Percentiles rank a stretch among this genome's conserved stretches.
Conservation (phyloP, 345 rosid genomes). For the Kernera saxatilis region DNA sequence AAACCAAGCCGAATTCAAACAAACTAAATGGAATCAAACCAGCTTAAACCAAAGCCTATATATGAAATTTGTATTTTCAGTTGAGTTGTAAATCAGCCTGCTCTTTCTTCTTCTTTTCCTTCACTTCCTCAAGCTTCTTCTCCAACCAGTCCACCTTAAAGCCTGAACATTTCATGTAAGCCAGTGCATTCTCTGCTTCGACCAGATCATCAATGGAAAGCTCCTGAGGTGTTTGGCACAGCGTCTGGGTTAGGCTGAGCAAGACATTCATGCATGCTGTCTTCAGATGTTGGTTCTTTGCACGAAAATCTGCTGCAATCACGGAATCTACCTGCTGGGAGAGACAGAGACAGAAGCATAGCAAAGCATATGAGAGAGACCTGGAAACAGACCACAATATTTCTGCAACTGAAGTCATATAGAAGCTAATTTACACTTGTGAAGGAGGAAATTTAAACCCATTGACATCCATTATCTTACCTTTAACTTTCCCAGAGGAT, state of each 20-base stretch:
- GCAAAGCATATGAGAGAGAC: neutral
- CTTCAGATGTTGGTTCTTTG: constrained; percentile 7
- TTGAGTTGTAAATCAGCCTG: too few relatives aligned
- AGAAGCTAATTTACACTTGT: neutral
- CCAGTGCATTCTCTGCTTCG: neutral
- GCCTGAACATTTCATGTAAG: neutral
- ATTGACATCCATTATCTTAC: neutral
- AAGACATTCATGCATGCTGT: constrained; percentile 1
- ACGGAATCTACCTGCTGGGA: neutral
- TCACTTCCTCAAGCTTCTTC: neutral
- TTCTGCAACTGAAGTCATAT: too few relatives aligned
- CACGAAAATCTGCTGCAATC: constrained; percentile 1
- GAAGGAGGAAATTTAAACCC: neutral
- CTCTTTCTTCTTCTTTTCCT: constrained; percentile 1
- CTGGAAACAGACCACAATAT: too few relatives aligned
- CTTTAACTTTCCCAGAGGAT: neutral
- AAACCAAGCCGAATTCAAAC: too few relatives aligned
- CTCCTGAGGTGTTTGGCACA: neutral
- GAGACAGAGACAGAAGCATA: neutral
- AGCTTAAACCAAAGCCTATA: too few relatives aligned
- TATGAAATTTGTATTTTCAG: too few relatives aligned
- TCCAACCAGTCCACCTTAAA: constrained; percentile 23
- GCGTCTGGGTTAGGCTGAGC: neutral
- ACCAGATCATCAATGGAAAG: neutral
- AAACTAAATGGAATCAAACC: too few relatives aligned